A percentile compares a stretch with the other conserved stretches of the same genome.
These are phyloP conservation scores for Neohortaea acidophila DNA, from an alignment of 495 filamentous ascomycete genomes.

Conservation along the genomic window DNA sequence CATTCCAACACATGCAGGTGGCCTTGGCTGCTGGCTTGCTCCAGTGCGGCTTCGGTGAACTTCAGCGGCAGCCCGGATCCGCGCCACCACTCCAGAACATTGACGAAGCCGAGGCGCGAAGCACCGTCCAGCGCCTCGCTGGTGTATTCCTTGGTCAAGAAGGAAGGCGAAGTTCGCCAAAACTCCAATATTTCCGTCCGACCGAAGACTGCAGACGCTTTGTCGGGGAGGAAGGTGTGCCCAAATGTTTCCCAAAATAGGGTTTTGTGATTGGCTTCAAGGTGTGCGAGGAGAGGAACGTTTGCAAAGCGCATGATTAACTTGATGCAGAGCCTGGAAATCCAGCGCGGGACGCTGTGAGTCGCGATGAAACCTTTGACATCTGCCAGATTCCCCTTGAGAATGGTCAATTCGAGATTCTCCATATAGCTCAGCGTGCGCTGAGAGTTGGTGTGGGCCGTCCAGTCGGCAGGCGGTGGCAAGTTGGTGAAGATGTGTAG, in stretches of 20 bases:
- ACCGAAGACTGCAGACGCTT: conserved; percentile 74
- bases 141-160: conserved; percentile 62
- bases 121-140: conserved; percentile 76
- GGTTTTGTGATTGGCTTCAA: conserved; percentile 61
- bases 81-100: conserved; percentile 86
- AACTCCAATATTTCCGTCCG: conserved; percentile 71
- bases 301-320: conserved; percentile 83
- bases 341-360: conserved; percentile 49
- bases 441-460: conserved; percentile 30
- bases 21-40: conserved; percentile 68
- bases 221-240: conserved; percentile 66
- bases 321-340: conserved; percentile 69
- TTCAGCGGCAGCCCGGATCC: conserved; percentile 61
- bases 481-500: conserved; percentile 66
- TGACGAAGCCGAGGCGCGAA: conserved; percentile 63
- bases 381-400: background rate
- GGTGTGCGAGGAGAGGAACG: conserved; percentile 58
- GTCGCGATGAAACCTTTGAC: conserved; percentile 50
- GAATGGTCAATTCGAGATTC: conserved; percentile 43
- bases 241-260: conserved; percentile 72
- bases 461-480: conserved; percentile 58
- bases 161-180: conserved; percentile 66
- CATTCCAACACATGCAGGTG: conserved; percentile 74
- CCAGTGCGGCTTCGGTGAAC: conserved; percentile 73
- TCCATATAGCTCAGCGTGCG: conserved; percentile 32